phyloP scores from a whole-genome alignment of 768 basidiomycete species.

The Coprinopsis marcescibilis region DNA sequence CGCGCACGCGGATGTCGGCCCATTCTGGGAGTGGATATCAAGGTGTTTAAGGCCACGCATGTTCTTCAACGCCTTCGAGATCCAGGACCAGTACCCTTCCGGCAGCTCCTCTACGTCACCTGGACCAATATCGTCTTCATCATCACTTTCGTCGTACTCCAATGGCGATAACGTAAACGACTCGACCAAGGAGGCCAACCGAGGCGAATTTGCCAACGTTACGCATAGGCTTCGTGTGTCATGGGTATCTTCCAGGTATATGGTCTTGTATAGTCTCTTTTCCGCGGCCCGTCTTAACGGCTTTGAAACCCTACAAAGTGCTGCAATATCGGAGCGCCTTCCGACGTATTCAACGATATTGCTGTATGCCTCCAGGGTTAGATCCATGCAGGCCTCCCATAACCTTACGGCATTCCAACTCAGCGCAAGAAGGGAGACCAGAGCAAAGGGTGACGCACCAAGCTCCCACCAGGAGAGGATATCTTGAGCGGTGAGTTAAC shows the following conservation, averaged over 20 bases:
- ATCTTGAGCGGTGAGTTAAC: slow-evolving; percentile 8
- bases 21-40: slow-evolving; percentile 41
- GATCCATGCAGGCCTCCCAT: slow-evolving; percentile 49
- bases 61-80: slow-evolving; percentile 45
- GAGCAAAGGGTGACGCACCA: slow-evolving; percentile 13
- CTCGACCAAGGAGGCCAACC: slow-evolving; percentile 47
- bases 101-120: slow-evolving; percentile 23
- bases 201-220: slow-evolving; percentile 38
- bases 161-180: slow-evolving; percentile 45
- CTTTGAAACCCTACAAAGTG: slow-evolving; percentile 54
- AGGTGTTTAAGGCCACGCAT: slow-evolving; percentile 45
- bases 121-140: slow-evolving; percentile 21
- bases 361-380: slow-evolving; percentile 54
- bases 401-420: slow-evolving; percentile 23
- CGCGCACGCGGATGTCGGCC: slow-evolving; percentile 26
- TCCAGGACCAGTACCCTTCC: slow-evolving; percentile 41
- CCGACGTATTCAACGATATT: slow-evolving; percentile 49
- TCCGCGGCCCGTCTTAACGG: slow-evolving; percentile 51
- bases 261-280: slow-evolving; percentile 52
- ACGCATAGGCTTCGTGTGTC: slow-evolving; percentile 40
- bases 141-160: slow-evolving; percentile 22
- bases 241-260: slow-evolving; percentile 38
- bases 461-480: slow-evolving; percentile 20
- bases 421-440: neutral
- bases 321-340: slow-evolving; percentile 47